Conservation (phyloP, 2,329 filamentous ascomycete species). For the Xylariaceae sp. region DNA sequence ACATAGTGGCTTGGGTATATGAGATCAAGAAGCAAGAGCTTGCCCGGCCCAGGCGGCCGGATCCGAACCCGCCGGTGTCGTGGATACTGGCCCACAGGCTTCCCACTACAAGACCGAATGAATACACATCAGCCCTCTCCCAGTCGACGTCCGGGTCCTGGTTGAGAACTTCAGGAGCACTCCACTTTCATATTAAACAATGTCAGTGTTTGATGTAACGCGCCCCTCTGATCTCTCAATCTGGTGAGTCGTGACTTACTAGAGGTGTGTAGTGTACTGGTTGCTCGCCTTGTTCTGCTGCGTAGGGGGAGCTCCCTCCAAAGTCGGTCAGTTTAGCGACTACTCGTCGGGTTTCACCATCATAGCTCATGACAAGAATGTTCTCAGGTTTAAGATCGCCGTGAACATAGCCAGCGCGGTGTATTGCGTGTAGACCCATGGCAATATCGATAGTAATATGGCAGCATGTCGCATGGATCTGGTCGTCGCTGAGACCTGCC, state of each 20-base stretch:
- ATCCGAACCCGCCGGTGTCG: not conserved
- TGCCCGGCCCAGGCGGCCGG: not conserved
- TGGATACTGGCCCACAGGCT: slow-evolving; percentile 7
- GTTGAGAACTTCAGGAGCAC: slow-evolving; percentile 11
- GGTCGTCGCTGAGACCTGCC: not conserved
- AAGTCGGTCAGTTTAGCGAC: slow-evolving; percentile 11
- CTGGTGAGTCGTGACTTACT: slow-evolving; percentile 2
- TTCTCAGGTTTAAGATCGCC: slow-evolving; percentile 12
- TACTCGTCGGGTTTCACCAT: not conserved
- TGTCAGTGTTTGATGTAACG: no score
- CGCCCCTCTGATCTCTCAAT: no score
- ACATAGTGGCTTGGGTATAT: not conserved
- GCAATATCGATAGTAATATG: slow-evolving; percentile 12
- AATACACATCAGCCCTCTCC: slow-evolving; percentile 12
- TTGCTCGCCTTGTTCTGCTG: not conserved
- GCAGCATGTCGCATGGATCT: not conserved
- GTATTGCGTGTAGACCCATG: slow-evolving; percentile 9
- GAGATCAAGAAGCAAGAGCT: slow-evolving; percentile 1
- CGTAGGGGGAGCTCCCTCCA: slow-evolving; percentile 4
- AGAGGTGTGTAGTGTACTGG: slow-evolving; percentile 8
- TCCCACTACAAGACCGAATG: slow-evolving; percentile 7
- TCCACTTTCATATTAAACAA: not conserved
- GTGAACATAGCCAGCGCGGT: slow-evolving; percentile 5
- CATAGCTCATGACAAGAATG: slow-evolving; percentile 8
- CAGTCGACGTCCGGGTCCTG: slow-evolving; percentile 10